Evolutionary conservation across 805 yeast genomes (phyloP).

Genomic region (Kluyveromyces siamensis): DNA sequence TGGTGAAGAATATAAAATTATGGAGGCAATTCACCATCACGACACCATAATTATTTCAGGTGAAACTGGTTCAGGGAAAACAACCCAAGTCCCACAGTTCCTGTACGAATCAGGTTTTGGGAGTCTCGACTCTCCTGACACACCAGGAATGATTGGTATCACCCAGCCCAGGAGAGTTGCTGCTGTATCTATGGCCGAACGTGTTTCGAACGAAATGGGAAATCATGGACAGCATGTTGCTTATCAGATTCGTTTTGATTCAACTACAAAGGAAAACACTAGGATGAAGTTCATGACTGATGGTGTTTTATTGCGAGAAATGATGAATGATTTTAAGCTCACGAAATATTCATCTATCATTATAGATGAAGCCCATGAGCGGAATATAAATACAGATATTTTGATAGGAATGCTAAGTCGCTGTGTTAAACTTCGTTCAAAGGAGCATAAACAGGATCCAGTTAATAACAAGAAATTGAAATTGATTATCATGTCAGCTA

Average conservation of each 20-base stretch:
- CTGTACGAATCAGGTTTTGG: slow-evolving; percentile 91
- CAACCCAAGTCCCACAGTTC: slow-evolving; percentile 97
- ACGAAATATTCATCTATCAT: slow-evolving; percentile 77
- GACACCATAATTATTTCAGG: slow-evolving; percentile 90
- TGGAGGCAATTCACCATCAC: slow-evolving; percentile 93
- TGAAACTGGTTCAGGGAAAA: slow-evolving; percentile 97
- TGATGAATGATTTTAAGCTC: slow-evolving; percentile 79
- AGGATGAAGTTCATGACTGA: slow-evolving; percentile 87
- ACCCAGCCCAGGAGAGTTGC: slow-evolving; percentile 96
- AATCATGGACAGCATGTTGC: slow-evolving; percentile 63
- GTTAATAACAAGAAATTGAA: slow-evolving; percentile 52
- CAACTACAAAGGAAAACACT: slow-evolving; percentile 53
- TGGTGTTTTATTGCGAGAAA: slow-evolving; percentile 87
- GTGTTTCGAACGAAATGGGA: slow-evolving; percentile 73
- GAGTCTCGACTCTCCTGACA: slow-evolving; percentile 38
- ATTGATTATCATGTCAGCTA: slow-evolving; percentile 92
- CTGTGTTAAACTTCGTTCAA: slow-evolving; percentile 61
- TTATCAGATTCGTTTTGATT: slow-evolving; percentile 75
- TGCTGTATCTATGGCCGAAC: slow-evolving; percentile 81
- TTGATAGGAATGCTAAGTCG: slow-evolving; percentile 91
- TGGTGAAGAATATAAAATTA: slow-evolving; percentile 81
- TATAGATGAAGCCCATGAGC: slow-evolving; percentile 97
- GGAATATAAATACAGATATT: slow-evolving; percentile 93
- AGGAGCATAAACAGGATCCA: slow-evolving; percentile 41
- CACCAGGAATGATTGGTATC: slow-evolving; percentile 91